Base-by-base conservation (phyloP, 1,284 basidiomycete genomes). In the Ceratobasidium papillatum region DNA sequence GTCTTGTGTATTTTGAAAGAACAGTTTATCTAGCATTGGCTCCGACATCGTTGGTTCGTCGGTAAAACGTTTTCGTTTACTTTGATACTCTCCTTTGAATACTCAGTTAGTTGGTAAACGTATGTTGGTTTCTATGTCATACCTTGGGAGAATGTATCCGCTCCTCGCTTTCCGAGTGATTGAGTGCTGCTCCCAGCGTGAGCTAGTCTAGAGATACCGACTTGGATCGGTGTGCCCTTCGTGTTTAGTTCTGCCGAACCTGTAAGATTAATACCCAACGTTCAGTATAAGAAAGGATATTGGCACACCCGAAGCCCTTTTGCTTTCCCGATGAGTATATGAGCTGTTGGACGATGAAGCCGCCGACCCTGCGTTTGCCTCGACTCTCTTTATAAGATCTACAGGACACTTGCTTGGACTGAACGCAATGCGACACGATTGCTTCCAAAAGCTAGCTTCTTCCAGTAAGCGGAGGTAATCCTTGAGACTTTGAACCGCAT, bases 371-470 rank as follows among this genome's bases (percentile, higher is more conserved):
- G 32, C 14, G 17, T 38, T 38, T 19, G 32, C 27, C 30, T 64
- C 43, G 27, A 64, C 32, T 14, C 41, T 25, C 9, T 32, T 49
- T 17, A 64, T 19, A 7, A 47, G 43, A 3, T 27, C 43, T 32
- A 38, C 38, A 14, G 64, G 51, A 38, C 64, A 66, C 14, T 11
- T 11, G 5, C 11, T 22, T 36, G 41, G 36, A 9, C 66, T 51
- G 36, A n/a, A 25, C 3, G 30, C n/a, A 7, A 69, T 58, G 8
- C 22, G 9, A 45, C 66, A 69, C 1, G 51, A 56, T 32, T 69
- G 36, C n/a, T 56, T 69, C 66, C 66, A 69, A 45, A 38, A 69
- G 27, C 36, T 38, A 7, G 25, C 9, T 17, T 22, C 52, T 11
- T 41, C 38, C n/a, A 36, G n/a, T 22, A 25, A 41, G 25, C 34